These are phyloP conservation scores for Cutaneotrichosporon sp. DNA, from an alignment of 1,284 basidiomycete species.

Conservation along the genomic window DNA sequence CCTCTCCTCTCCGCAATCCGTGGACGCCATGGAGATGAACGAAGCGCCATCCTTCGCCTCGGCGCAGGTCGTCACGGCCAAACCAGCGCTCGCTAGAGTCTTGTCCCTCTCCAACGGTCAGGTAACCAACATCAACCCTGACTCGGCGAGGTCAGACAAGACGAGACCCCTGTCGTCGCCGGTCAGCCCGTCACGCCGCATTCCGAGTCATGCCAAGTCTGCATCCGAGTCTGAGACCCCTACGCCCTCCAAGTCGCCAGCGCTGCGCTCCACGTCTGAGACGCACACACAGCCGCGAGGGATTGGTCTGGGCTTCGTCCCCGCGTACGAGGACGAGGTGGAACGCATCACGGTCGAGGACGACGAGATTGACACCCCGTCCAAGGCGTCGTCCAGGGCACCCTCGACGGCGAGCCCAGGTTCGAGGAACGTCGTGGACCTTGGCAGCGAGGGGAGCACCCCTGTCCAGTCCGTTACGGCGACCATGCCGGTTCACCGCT, in stretches of 20 bases:
- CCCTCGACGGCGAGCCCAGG: background rate
- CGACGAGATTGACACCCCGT: background rate
- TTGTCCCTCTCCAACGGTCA: constrained; percentile 12
- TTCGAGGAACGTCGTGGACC: background rate
- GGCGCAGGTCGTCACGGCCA: constrained; percentile 14
- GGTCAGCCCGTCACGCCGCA: background rate
- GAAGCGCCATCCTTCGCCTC: constrained; percentile 1
- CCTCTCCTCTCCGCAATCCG: background rate
- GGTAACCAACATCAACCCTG: background rate
- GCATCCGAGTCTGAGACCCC: background rate
- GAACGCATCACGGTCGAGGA: background rate
- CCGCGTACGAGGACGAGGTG: background rate
- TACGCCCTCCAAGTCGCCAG: background rate
- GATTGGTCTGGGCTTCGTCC: background rate
- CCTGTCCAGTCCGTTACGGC: background rate
- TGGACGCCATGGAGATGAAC: constrained; percentile 1
- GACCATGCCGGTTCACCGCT: background rate
- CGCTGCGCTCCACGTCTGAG: background rate
- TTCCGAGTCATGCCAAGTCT: background rate
- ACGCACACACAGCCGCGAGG: background rate
- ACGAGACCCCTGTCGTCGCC: background rate
- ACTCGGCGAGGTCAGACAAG: background rate
- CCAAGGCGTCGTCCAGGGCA: background rate
- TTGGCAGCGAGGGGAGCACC: constrained; percentile 1
- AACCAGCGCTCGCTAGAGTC: constrained; percentile 7